Conservation (phyloP, 306 rosid genomes). For the Macrotyloma uniflorum region DNA sequence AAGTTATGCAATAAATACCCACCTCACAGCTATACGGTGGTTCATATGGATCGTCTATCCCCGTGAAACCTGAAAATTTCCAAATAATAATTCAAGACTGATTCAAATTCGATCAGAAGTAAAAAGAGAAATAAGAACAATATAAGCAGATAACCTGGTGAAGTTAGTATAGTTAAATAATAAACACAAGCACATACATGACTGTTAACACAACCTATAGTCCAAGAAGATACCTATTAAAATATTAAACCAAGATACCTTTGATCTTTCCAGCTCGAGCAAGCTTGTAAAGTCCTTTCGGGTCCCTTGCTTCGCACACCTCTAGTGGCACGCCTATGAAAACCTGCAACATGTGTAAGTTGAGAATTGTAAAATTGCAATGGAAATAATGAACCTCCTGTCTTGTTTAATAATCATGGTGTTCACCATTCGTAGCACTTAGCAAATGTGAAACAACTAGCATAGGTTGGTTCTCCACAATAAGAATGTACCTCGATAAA, state of each 20-base stretch:
- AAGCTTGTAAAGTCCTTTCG: conserved; percentile 95
- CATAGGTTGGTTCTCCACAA: background rate
- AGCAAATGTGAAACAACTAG: conserved; percentile 23
- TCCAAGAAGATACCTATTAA: conserved; percentile 32
- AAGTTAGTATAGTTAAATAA: conserved; percentile 1
- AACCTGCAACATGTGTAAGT: conserved; percentile 56
- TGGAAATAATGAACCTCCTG: conserved; percentile 28
- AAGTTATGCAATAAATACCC: conserved; percentile 31
- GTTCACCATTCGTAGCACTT: conserved; percentile 14
- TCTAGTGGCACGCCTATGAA: conserved; percentile 82
- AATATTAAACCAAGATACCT: conserved; percentile 48
- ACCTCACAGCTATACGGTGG: conserved; percentile 81
- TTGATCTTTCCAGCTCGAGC: conserved; percentile 91
- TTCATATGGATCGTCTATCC: conserved; percentile 90
- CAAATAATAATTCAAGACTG: conserved; percentile 31
- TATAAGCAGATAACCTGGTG: conserved; percentile 7
- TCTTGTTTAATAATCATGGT: conserved; percentile 16
- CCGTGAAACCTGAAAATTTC: conserved; percentile 78
- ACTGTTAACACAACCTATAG: background rate
- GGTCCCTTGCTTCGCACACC: conserved; percentile 88
- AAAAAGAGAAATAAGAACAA: background rate
- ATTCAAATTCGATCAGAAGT: background rate
- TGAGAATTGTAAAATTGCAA: conserved; percentile 9
- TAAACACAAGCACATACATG: background rate
- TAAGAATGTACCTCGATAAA: conserved; percentile 74